Conservation (phyloP, 805 yeast species). For the Cyberlindnera mycetangii region DNA sequence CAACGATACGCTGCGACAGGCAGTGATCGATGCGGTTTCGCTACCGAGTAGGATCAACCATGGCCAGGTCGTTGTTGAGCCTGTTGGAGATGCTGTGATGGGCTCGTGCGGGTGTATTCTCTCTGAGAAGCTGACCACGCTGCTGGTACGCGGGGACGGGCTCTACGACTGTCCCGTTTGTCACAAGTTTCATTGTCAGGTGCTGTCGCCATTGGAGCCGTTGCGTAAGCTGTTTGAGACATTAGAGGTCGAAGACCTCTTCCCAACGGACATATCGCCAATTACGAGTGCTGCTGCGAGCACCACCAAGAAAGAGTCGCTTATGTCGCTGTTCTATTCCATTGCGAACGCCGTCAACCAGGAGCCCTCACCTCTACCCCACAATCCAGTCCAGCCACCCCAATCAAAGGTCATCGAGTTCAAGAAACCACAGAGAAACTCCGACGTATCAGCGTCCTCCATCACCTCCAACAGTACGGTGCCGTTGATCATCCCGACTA, state of each 20-base stretch:
- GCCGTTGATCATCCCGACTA: background rate
- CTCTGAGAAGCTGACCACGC: conserved; percentile 31
- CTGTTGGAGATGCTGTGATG: conserved; percentile 27
- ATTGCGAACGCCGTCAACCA: conserved; percentile 26
- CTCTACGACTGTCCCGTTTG: conserved; percentile 23
- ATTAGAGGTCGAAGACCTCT: conserved; percentile 2
- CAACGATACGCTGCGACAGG: conserved; percentile 7
- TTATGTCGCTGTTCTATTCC: conserved; percentile 33
- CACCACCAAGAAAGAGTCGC: conserved; percentile 26
- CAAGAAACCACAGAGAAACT: conserved; percentile 1
- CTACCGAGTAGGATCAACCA: conserved; percentile 15
- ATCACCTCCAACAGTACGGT: conserved; percentile 10
- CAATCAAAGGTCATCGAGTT: conserved; percentile 3
- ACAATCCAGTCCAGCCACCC: background rate
- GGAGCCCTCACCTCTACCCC: conserved; percentile 4
- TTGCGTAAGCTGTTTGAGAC: conserved; percentile 17
- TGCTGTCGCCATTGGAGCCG: conserved; percentile 13
- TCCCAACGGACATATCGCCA: conserved; percentile 8
- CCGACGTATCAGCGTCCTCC: conserved; percentile 8
- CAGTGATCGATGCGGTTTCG: conserved; percentile 12
- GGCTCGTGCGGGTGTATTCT: conserved; percentile 41
- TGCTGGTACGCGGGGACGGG: conserved; percentile 17
- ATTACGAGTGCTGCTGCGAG: conserved; percentile 8
- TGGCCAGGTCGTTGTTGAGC: conserved; percentile 8
- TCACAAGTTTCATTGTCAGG: conserved; percentile 3